phyloP scores from a whole-genome alignment of 371 early-diverging fungal genomes.

The Circinella minor region DNA sequence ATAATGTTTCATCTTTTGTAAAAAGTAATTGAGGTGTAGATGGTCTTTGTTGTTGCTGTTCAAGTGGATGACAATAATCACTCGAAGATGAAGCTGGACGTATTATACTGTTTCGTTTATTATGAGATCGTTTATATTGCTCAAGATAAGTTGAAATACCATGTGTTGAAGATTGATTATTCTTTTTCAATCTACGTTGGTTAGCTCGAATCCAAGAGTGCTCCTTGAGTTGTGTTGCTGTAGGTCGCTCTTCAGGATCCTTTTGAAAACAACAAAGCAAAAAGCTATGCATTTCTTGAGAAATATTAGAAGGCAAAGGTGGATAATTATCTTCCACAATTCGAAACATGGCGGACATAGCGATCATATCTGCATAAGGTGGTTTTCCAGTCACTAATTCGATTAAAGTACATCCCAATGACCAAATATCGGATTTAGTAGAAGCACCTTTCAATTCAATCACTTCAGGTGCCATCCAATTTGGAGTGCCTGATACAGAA shows the following conservation, averaged over 20 bases:
- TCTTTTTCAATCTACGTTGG: conserved; percentile 22
- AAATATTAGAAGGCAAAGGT: conserved; percentile 82
- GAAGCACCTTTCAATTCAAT: conserved; percentile 85
- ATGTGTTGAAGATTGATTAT: conserved; percentile 6
- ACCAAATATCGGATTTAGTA: conserved; percentile 90
- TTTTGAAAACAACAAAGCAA: conserved; percentile 82
- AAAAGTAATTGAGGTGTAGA: not conserved
- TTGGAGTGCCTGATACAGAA: conserved; percentile 92
- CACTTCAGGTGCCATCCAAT: conserved; percentile 99
- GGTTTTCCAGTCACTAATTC: conserved; percentile 91
- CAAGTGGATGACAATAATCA: conserved; percentile 14
- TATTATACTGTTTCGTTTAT: not conserved
- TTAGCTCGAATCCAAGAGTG: conserved; percentile 77
- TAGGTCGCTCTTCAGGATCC: conserved; percentile 70
- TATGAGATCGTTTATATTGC: conserved; percentile 7
- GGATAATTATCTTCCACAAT: conserved; percentile 90
- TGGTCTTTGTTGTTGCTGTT: conserved; percentile 8
- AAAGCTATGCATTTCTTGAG: conserved; percentile 76
- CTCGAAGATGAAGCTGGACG: conserved; percentile 2
- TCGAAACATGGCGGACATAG: conserved; percentile 86
- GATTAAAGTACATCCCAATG: conserved; percentile 87
- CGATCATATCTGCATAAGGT: conserved; percentile 78
- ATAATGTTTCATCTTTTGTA: not conserved
- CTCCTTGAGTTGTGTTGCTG: conserved; percentile 66
- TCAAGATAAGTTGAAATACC: conserved; percentile 13